Evolutionary conservation across 305 asterid species (phyloP), one percentile per base, ranked within the genome.

Genomic region (Rubia peregrina): DNA sequence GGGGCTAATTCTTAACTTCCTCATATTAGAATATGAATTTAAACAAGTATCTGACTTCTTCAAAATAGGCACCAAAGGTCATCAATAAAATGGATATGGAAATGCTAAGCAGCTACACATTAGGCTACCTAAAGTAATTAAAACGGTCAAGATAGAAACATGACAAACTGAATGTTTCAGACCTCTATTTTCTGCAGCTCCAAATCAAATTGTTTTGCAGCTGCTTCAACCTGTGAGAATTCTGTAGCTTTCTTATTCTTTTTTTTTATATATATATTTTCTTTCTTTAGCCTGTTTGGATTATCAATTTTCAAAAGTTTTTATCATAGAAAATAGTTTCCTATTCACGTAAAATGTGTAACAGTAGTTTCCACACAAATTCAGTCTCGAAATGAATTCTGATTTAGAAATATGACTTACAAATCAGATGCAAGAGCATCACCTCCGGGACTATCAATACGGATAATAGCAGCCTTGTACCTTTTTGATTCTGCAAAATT

Each of bases 371-470:
- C 13, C 71, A 7, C 40, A 14, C 48, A 68, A 51, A 10, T 5
- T n/a, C 6, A 33, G 56, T 30, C 49, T 69, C n/a, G 21, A 11
- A 24, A 5, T 41, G n/a, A 55, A 69, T 36, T 38, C 5, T 14
- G 36, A 46, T 38, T 21, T 2, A 70, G 64, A 38, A 49, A n/a
- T 19, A 71, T 63, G 65, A 83, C 98, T 86, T 86, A 92, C 98
- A 92, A 78, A 81, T 92, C 98, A 84, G 98, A 92, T 61, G 98
- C 98, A 80, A 92, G 98, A 70, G 98, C 97, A 83, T 92, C 98
- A 66, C 98, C 98, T 74, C 98, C 98, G 68, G 97, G 97, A 84
- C 98, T 92, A 77, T 92, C 97, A 78, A 92, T 92, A 48, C 97
- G 97, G 72, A 92, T 83, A 74, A 92, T 76, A 67, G 84, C 96